Evolutionary conservation across 306 rosid genomes (phyloP), one percentile per base, ranked within the genome.

Genomic region (Vigna mungo): DNA sequence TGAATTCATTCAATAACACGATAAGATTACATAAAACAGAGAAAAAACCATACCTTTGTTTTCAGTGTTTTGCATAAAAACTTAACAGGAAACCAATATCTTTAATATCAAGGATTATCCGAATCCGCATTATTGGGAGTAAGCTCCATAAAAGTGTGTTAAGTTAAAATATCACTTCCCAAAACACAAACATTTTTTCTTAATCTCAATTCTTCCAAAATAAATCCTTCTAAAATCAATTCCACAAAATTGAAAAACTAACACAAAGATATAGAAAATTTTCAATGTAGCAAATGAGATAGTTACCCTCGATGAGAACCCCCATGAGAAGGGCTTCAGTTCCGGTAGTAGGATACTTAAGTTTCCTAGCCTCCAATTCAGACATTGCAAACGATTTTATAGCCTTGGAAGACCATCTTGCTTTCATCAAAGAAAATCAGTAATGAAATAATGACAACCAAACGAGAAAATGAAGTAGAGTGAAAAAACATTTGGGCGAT

Each of bases 241-340:
- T 20, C 17, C 2, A 18, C 32, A 8, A 18, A 65, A 65, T 17
- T 2, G 20, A 6, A 32, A 60, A 32, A 60, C 44, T 6, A 60
- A 18, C 2, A 66, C 1, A 41, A 41, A 69, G 53, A 11, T 15
- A 9, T 6, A 13, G 61, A 52, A 71, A 41, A 23, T 4, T 32
- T 13, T 23, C 36, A 58, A 71, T 12, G 25, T 20, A 27, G 5
- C 25, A 74, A 74, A 44, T 2, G 62, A 74, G 46, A 76, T 76
- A 86, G 46, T 80, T 73, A 87, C 98, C 95, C 75, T 91, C 97
- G 1, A 85, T 36, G 13, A 91, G 97, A 82, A 91, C 52, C 63
- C 97, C 98, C 95, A 91, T 81, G 85, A 91, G 85, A 84, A 93
- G 79, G 47, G 92, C 80, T 77, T 91, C 97, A 55, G 93, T 87